Conservation (phyloP, 352 stramenopile genomes). For the Globisporangium carolinianum region DNA sequence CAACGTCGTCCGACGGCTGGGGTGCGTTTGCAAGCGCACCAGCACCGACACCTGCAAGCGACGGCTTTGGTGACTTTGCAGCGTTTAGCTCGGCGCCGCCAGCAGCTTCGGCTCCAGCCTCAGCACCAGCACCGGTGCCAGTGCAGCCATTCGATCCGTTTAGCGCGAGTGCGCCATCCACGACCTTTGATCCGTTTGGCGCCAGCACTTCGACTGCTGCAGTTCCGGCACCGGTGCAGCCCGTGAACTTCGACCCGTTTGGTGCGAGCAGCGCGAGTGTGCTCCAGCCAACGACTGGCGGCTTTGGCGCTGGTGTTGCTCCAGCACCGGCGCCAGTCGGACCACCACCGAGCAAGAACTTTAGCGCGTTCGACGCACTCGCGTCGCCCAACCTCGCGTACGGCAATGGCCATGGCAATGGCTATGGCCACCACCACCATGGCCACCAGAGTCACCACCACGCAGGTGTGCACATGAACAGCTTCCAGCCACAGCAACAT, state of each 20-base stretch:
- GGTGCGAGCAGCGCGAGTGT: neutral
- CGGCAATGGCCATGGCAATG: slow-evolving; percentile 2
- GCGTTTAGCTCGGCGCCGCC: slow-evolving; percentile 25
- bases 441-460: slow-evolving; percentile 14
- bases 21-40: slow-evolving; percentile 29
- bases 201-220: neutral
- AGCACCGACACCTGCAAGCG: slow-evolving; percentile 13
- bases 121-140: slow-evolving; percentile 3
- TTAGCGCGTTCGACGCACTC: slow-evolving; percentile 57
- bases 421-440: slow-evolving; percentile 19
- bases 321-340: slow-evolving; percentile 5
- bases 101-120: slow-evolving; percentile 3
- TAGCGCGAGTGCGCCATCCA: neutral
- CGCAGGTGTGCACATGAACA: slow-evolving; percentile 8
- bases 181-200: neutral
- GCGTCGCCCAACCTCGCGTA: slow-evolving; percentile 23
- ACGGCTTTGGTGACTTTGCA: slow-evolving; percentile 41
- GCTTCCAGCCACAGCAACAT: slow-evolving; percentile 20
- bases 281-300: slow-evolving; percentile 2
- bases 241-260: slow-evolving; percentile 21
- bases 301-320: slow-evolving; percentile 5
- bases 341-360: slow-evolving; percentile 29
- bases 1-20: slow-evolving; percentile 10
- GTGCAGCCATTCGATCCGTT: slow-evolving; percentile 23
- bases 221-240: slow-evolving; percentile 4